Conservation (phyloP, 306 rosid species). For the Medicago ruthenica region DNA sequence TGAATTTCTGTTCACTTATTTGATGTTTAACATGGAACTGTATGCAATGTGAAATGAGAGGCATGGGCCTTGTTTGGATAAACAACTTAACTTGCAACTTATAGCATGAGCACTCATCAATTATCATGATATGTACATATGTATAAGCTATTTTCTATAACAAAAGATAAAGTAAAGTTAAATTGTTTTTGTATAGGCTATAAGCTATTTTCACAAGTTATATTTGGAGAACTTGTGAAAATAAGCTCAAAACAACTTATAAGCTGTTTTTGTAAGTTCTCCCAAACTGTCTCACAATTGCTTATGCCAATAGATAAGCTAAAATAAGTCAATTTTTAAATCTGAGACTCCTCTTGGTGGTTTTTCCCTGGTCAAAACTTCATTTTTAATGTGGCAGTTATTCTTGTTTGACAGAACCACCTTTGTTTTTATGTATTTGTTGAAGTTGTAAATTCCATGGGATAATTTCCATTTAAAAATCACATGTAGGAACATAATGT, state of each 20-base stretch:
- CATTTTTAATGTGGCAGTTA: neutral
- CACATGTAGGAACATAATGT: neutral
- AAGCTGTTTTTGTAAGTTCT: too few species aligned
- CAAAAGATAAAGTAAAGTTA: too few species aligned
- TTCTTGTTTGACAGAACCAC: neutral
- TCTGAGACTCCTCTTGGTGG: neutral
- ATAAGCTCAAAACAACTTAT: too few species aligned
- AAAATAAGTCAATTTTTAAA: neutral
- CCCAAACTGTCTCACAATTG: too few species aligned
- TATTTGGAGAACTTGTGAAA: too few species aligned
- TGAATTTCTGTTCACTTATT: conserved; percentile 12
- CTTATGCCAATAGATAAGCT: too few species aligned
- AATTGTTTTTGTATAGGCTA: too few species aligned
- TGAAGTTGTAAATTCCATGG: neutral
- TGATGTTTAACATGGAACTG: conserved; percentile 26
- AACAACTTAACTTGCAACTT: too few species aligned
- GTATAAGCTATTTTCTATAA: too few species aligned
- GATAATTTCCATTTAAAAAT: conserved; percentile 16
- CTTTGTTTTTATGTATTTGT: conserved; percentile 5
- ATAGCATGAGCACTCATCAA: too few species aligned
- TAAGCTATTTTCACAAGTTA: too few species aligned
- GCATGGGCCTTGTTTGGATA: neutral
- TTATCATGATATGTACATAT: too few species aligned
- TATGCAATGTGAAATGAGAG: conserved; percentile 11
- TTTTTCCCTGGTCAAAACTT: neutral